These are phyloP conservation scores for Zizania palustris DNA, from an alignment of 202 grass and related monocot species.

Conservation along the genomic window DNA sequence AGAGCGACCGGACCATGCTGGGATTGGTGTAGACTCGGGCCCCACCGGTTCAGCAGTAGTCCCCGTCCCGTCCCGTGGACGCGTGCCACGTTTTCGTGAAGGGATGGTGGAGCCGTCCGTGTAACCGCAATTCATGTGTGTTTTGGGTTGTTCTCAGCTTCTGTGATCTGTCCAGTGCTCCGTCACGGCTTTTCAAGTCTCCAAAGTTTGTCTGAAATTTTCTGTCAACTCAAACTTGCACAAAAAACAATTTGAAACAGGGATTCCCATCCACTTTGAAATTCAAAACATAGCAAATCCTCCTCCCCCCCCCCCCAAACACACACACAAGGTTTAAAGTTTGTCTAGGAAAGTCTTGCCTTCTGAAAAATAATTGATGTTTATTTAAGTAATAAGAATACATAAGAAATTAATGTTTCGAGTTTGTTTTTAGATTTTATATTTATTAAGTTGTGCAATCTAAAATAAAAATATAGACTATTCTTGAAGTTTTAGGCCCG, in stretches of 20 bases:
- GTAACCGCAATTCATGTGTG: neutral
- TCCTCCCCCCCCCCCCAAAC: neutral
- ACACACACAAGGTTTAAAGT: neutral
- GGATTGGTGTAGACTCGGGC: neutral
- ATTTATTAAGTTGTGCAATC: no score
- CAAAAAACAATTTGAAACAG: neutral
- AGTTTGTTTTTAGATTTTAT: no score
- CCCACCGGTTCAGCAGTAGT: slow-evolving; percentile 22
- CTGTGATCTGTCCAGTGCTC: neutral
- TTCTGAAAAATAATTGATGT: no score
- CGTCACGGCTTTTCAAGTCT: neutral
- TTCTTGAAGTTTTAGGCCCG: no score
- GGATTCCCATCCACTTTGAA: neutral
- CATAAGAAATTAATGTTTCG: no score
- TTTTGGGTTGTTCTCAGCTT: neutral
- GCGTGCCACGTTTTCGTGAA: neutral
- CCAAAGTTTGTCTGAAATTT: no score
- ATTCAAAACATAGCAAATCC: no score
- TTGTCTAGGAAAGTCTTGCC: no score
- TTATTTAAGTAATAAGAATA: no score
- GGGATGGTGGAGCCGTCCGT: no score
- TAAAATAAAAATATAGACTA: no score
- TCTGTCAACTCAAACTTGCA: no score
- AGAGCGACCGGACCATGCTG: slow-evolving; percentile 14
- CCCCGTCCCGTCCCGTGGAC: neutral